A percentile compares a stretch with the other conserved stretches of the same genome.
Conservation (phyloP, 202 grass and related monocot species). For the Brachypodium distachyon region DNA sequence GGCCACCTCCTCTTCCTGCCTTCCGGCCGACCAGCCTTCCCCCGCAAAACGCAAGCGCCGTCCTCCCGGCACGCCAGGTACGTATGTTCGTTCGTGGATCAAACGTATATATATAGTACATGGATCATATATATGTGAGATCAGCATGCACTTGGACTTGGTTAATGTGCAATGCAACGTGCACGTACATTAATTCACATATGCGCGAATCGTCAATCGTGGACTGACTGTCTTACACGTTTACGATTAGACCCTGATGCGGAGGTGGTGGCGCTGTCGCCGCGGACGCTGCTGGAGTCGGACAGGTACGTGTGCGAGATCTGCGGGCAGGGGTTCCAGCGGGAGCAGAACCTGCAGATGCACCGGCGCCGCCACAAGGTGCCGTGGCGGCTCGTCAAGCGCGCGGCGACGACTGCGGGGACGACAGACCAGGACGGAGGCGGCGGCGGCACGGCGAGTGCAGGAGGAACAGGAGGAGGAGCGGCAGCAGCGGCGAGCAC, state of each 20-base stretch:
- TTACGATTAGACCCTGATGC: constrained; percentile 64
- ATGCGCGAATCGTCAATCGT: no score
- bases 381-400: constrained; percentile 76
- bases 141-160: background rate
- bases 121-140: no score
- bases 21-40: constrained; percentile 26
- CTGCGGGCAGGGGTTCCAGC: constrained; percentile 92
- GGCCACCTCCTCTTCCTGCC: background rate
- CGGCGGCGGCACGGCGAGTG: background rate
- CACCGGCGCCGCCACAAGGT: constrained; percentile 98
- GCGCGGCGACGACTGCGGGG: constrained; percentile 11
- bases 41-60: constrained; percentile 46
- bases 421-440: background rate
- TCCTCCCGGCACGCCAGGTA: constrained; percentile 43
- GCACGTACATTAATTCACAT: background rate
- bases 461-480: background rate
- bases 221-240: background rate
- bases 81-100: background rate
- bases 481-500: background rate
- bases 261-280: constrained; percentile 93
- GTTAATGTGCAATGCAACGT: background rate
- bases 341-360: constrained; percentile 99
- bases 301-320: constrained; percentile 98
- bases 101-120: background rate
- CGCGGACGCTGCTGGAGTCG: constrained; percentile 89